Conservation (phyloP, 2,329 filamentous ascomycete species). For the Tolypocladium pustulatum region DNA sequence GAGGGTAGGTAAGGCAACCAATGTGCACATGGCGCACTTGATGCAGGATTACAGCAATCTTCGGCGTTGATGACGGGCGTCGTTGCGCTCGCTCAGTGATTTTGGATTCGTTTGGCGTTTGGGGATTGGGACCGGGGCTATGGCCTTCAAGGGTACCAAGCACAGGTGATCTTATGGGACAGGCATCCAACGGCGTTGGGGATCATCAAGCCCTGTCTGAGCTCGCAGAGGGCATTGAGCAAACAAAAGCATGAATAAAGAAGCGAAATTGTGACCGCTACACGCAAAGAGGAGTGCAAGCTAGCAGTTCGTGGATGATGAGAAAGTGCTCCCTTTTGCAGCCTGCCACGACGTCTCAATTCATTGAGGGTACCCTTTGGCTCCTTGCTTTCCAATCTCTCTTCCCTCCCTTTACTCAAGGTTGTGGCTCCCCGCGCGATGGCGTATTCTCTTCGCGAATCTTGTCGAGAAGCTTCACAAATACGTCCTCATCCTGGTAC, state of each 20-base stretch:
- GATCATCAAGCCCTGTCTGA: neutral
- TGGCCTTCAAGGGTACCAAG: neutral
- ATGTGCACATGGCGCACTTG: slow-evolving; percentile 75
- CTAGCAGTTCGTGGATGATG: neutral
- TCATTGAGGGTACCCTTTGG: too few relatives aligned
- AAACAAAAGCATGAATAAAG: neutral
- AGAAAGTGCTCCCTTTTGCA: neutral
- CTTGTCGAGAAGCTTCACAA: slow-evolving; percentile 56
- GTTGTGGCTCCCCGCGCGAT: neutral
- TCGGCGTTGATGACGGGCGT: slow-evolving; percentile 22
- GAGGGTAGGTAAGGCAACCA: slow-evolving; percentile 70
- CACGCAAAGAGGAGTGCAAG: neutral
- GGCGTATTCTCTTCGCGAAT: slow-evolving; percentile 20
- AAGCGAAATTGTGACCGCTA: neutral
- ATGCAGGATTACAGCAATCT: slow-evolving; percentile 59
- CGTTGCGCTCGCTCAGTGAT: neutral
- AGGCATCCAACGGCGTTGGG: neutral
- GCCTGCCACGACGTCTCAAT: neutral
- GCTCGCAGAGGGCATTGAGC: neutral
- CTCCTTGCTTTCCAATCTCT: neutral
- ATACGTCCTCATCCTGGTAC: slow-evolving; percentile 56
- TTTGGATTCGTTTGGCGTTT: neutral
- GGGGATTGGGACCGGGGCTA: neutral
- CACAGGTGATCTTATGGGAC: neutral
- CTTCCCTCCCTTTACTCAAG: neutral